A percentile compares a stretch with the other conserved stretches of the same genome.
Conservation (phyloP, 345 rosid genomes). For the Diplotaxis tenuifolia region DNA sequence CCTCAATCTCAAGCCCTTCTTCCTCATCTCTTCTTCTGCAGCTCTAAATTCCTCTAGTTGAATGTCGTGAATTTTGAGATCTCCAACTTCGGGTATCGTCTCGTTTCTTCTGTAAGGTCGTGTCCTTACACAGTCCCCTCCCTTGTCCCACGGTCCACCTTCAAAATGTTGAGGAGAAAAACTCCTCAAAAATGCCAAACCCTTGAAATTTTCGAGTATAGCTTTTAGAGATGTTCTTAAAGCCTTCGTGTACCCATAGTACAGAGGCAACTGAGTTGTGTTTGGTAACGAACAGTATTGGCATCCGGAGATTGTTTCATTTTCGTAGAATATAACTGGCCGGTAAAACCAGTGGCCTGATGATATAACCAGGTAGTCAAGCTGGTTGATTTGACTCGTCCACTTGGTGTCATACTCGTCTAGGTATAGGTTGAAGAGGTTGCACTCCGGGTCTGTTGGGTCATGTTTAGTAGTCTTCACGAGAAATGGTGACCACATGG, state of each 20-base stretch:
- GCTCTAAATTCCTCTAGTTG: conserved; percentile 65
- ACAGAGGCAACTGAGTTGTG: conserved; percentile 50
- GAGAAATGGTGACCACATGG: conserved; percentile 69
- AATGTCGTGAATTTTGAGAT: conserved; percentile 58
- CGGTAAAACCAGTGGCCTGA: conserved; percentile 81
- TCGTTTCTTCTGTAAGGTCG: conserved; percentile 60
- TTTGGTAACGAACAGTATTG: conserved; percentile 52
- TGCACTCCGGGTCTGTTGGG: conserved; percentile 45
- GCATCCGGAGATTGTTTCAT: conserved; percentile 52
- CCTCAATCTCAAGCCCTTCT: conserved; percentile 49
- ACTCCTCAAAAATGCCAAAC: conserved; percentile 58
- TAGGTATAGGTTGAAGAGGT: conserved; percentile 61
- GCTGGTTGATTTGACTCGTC: conserved; percentile 51
- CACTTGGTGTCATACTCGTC: conserved; percentile 57
- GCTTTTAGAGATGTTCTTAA: conserved; percentile 62
- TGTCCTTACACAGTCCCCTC: conserved; percentile 63
- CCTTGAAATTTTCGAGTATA: conserved; percentile 52
- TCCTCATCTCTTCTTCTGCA: conserved; percentile 55
- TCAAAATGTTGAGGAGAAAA: conserved; percentile 82
- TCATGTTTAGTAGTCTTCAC: conserved; percentile 47
- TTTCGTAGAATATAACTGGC: conserved; percentile 54
- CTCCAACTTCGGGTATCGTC: conserved; percentile 48
- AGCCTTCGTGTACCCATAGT: conserved; percentile 61
- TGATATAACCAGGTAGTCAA: conserved; percentile 60
- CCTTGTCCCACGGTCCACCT: conserved; percentile 67